Percentiles rank a stretch among this genome's conserved stretches.
Evolutionary conservation across 129 eudicot species (phyloP).

Genomic region (Pittosporum tobira): DNA sequence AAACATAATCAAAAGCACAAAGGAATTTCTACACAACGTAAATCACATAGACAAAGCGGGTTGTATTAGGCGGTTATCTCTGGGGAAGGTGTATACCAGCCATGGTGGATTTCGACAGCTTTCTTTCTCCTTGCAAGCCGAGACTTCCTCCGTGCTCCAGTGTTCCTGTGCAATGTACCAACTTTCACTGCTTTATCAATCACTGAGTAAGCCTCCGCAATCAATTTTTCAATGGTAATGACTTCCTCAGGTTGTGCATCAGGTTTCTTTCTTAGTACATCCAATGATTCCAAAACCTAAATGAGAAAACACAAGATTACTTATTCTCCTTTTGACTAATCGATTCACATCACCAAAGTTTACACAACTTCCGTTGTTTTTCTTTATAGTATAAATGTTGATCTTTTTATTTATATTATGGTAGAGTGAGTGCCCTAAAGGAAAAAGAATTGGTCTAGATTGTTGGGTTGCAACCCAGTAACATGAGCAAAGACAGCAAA

Average conservation of each 20-base stretch:
- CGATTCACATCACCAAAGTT: too few relatives aligned
- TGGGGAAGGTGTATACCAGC: conserved; percentile 73
- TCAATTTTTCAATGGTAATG: conserved; percentile 61
- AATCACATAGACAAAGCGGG: not conserved
- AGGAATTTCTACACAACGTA: not conserved
- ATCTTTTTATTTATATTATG: too few relatives aligned
- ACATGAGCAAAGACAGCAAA: not conserved
- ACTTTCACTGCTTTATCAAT: conserved; percentile 84
- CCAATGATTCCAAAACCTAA: conserved; percentile 76
- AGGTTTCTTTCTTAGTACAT: conserved; percentile 49
- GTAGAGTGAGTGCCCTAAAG: too few relatives aligned
- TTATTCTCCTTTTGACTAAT: too few relatives aligned
- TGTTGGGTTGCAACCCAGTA: too few relatives aligned
- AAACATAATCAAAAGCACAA: not conserved
- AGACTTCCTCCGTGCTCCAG: conserved; percentile 89
- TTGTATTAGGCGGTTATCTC: conserved; percentile 3
- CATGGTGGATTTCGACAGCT: conserved; percentile 82
- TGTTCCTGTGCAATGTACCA: conserved; percentile 78
- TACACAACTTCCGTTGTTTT: too few relatives aligned
- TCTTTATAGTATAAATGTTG: too few relatives aligned
- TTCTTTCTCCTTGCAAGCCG: conserved; percentile 94
- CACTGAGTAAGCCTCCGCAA: conserved; percentile 81
- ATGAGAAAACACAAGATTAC: too few relatives aligned
- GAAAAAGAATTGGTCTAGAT: too few relatives aligned
- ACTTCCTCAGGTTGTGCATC: conserved; percentile 78